Percentiles rank a stretch among this genome's conserved stretches.
Conservation (phyloP, 768 basidiomycete genomes). For the Gautieria morchelliformis region DNA sequence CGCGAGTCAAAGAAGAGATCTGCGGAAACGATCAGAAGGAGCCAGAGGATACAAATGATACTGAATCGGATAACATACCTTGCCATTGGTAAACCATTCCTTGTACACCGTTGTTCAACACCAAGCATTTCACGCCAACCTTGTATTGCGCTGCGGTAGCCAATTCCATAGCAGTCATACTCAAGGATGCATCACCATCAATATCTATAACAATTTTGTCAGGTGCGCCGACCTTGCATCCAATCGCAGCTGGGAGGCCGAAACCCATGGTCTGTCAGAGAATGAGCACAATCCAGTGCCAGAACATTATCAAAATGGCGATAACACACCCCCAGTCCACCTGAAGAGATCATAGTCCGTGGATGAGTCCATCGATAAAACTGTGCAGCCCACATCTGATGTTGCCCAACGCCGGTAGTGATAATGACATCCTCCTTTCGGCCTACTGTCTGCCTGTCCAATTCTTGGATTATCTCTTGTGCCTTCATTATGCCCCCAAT, state of each 20-base stretch:
- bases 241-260: constrained; percentile 88
- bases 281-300: not conserved
- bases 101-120: constrained; percentile 96
- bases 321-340: constrained; percentile 81
- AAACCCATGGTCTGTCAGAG: constrained; percentile 87
- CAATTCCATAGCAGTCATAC: constrained; percentile 99
- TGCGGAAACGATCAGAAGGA: constrained; percentile 12
- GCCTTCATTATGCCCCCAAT: constrained; percentile 77
- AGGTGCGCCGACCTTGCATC: constrained; percentile 94
- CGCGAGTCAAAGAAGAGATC: constrained; percentile 95
- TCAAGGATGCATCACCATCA: constrained; percentile 97
- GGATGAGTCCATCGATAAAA: constrained; percentile 87
- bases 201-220: constrained; percentile 91
- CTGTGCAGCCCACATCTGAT: constrained; percentile 99
- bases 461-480: constrained; percentile 91
- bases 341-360: constrained; percentile 82
- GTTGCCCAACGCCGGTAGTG: constrained; percentile 94
- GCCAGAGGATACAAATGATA: not conserved
- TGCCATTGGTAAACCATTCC: constrained; percentile 99
- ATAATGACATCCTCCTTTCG: constrained; percentile 83
- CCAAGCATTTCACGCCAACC: constrained; percentile 91
- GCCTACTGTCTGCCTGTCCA: constrained; percentile 69
- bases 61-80: constrained; percentile 37
- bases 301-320: not conserved
- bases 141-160: constrained; percentile 83